A percentile compares a stretch with the other conserved stretches of the same genome.
Evolutionary conservation across 192 early-diverging fungal species (phyloP).

Genomic region (Lobulomyces angularis): DNA sequence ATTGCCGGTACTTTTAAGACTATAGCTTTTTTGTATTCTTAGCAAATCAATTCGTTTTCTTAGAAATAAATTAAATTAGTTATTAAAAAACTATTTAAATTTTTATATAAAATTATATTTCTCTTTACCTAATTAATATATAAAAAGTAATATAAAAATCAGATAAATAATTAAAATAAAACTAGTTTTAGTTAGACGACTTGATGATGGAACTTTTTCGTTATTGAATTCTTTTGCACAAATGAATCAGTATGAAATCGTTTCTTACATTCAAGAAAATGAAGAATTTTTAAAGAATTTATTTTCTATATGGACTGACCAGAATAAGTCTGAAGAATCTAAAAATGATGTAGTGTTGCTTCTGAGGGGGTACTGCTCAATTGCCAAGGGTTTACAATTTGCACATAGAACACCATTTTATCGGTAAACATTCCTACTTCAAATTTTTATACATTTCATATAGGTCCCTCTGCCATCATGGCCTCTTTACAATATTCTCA

Average conservation of each 20-base stretch:
- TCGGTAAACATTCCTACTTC: conserved; percentile 29
- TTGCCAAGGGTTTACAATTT: conserved; percentile 60
- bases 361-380: conserved; percentile 62
- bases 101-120: too few relatives aligned
- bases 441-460: conserved; percentile 6
- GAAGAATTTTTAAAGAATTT: conserved; percentile 54
- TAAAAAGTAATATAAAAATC: too few relatives aligned
- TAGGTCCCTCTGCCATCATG: conserved; percentile 60
- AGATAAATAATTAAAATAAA: too few relatives aligned
- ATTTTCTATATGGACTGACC: conserved; percentile 55
- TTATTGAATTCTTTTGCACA: conserved; percentile 63
- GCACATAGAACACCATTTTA: conserved; percentile 47
- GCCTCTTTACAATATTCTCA: conserved; percentile 68
- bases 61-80: too few relatives aligned
- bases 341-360: conserved; percentile 69
- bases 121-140: too few relatives aligned
- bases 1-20: too few relatives aligned
- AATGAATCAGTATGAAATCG: conserved; percentile 76
- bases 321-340: too few relatives aligned
- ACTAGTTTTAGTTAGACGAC: conserved; percentile 56
- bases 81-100: too few relatives aligned
- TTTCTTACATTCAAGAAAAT: conserved; percentile 59
- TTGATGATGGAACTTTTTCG: conserved; percentile 68
- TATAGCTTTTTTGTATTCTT: too few relatives aligned
- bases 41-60: too few relatives aligned